Percentiles rank a stretch among this genome's conserved stretches.
phyloP scores from a whole-genome alignment of 2,329 filamentous ascomycete genomes.

The Calonectria pseudoturangicola region DNA sequence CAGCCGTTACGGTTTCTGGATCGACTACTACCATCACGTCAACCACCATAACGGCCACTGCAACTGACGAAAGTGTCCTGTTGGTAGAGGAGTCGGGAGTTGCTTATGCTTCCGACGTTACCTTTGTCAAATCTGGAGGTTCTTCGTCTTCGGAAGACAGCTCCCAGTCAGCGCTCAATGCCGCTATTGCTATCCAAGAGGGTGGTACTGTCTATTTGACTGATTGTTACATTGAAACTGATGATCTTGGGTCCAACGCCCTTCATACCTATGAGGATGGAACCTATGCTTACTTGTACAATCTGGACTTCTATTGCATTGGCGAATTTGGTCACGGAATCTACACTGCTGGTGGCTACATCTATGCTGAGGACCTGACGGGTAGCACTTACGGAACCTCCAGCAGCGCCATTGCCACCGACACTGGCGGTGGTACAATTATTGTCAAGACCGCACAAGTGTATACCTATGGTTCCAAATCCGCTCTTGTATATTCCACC shows the following conservation, averaged over 20 bases:
- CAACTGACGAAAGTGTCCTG: conserved; percentile 31
- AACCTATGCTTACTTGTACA: conserved; percentile 31
- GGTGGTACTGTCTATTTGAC: conserved; percentile 31
- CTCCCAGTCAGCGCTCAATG: conserved; percentile 26
- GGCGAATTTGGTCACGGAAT: conserved; percentile 32
- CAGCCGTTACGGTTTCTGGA: conserved; percentile 28
- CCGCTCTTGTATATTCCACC: conserved; percentile 31
- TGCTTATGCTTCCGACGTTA: conserved; percentile 27
- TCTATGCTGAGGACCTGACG: conserved; percentile 32
- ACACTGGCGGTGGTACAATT: conserved; percentile 29
- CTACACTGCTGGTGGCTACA: conserved; percentile 32
- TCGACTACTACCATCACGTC: conserved; percentile 33
- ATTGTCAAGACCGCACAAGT: conserved; percentile 19
- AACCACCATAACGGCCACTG: conserved; percentile 27
- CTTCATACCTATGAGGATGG: conserved; percentile 33
- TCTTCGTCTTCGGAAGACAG: conserved; percentile 17
- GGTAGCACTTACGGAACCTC: conserved; percentile 34
- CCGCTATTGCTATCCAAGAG: conserved; percentile 31
- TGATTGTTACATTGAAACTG: conserved; percentile 31
- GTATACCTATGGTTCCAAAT: conserved; percentile 29
- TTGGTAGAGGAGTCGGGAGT: conserved; percentile 28
- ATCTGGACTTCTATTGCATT: conserved; percentile 25
- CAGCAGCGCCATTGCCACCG: conserved; percentile 30
- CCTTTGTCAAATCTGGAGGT: conserved; percentile 29
- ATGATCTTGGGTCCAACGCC: conserved; percentile 28